Evolutionary conservation across 768 basidiomycete species (phyloP), one percentile per base, ranked within the genome.

Genomic region (Chlorophyllum brunneum): DNA sequence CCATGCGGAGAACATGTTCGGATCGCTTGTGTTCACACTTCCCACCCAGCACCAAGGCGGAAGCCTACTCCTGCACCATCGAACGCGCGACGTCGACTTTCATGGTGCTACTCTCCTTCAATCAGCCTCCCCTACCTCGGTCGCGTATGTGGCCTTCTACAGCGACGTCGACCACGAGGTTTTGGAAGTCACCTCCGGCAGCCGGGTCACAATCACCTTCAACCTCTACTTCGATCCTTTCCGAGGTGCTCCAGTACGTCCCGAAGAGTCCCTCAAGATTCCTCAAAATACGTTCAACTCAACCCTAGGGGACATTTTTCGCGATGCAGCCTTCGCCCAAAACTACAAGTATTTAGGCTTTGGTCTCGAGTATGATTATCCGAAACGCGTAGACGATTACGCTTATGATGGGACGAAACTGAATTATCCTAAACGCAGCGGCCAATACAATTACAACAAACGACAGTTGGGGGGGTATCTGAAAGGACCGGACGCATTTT

Each of bases 11-110:
- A 57, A 58, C 23, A 79, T 80, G 72, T 74, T 82, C 31, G 79
- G 75, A 1, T 80, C 80, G 1, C 68, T 83, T 7, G 72, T 81
- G 1, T 56, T 81, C 29, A 68, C 76, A 15, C 70, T 79, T 44
- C 79, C 79, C 13, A 73, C 73, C 0, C 18, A 57, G 0, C 73
- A 81, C 55, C 64, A 74, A 50, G 79, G 78, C 1, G 80, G 79
- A 2, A 59, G 62, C 15, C 67, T 78, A 13, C 45, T 66, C 2
- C 63, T 82, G 0, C 68, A 65, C 9, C 64, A 70, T 40, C 29
- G 48, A 40, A 7, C 65, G 58, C 11, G 52, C 63, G 18, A 70
- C 72, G 33, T 72, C 67, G 67, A 58, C 56, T 0, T 39, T 26
- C 18, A 43, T 20, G 39, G 36, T 2, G 4, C 67, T 75, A 34